Evolutionary conservation across 768 basidiomycete species (phyloP), one percentile per base, ranked within the genome.

Genomic region (Suillus occidentalis): DNA sequence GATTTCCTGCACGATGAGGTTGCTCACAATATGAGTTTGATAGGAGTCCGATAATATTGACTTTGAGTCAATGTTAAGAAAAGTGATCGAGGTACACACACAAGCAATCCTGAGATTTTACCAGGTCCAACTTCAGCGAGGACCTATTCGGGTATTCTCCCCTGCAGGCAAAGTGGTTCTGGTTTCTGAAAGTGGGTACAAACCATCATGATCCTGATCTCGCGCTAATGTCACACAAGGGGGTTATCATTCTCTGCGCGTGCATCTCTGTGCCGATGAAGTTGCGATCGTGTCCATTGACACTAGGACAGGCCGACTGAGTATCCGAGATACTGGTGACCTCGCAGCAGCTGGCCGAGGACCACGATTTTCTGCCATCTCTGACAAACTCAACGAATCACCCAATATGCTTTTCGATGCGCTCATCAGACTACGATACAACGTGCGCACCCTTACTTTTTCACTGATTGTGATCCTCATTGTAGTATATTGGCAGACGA

Each of bases 251-350:
- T 85, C 86, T 39, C 81, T 95, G 53, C 88, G 83, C 34, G 81
- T 91, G 13, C 86, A 87, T 68, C 78, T 95, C 20, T 93, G 90
- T 69, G 88, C 88, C 2, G 89, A 91, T 65, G 90, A 94, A 70
- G 78, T 89, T 18, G 88, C 94, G 22, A 80, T 89, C 28, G 83
- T 96, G 56, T 88, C 88, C 4, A 85, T 97, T 47, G 94, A 96
- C 68, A 77, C 88, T 5, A 82, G 93, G 67, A 94, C 91, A 0
- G 95, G 95, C 7, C 85, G 87, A 40, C 77, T 96, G 67, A 89
- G 85, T 66, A 80, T 96, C 56, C 84, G 88, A 28, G 94, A 96
- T 74, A 90, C 88, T 3, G 93, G 93, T 8, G 90, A 91, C 71
- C 84, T 94, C 25, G 88, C 89, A 2, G 87, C 90, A 12, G 87